phyloP scores from a whole-genome alignment of 2,329 filamentous ascomycete genomes.

The Colletotrichum liriopes region DNA sequence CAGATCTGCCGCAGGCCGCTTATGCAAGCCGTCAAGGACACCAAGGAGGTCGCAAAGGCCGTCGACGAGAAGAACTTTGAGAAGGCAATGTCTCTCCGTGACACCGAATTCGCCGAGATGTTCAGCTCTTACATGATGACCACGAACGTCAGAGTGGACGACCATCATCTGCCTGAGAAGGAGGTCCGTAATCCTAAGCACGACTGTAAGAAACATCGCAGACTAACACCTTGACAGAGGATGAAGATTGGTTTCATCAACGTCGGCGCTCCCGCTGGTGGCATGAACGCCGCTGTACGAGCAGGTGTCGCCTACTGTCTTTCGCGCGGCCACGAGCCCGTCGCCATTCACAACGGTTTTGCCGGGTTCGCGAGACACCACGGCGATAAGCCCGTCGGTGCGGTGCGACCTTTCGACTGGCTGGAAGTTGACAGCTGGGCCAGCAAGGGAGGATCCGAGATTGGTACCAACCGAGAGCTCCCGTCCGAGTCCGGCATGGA shows the following conservation, averaged over 20 bases:
- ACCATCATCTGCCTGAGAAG: conserved; percentile 76
- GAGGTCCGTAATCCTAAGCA: conserved; percentile 69
- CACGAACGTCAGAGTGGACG: conserved; percentile 83
- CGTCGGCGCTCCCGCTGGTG: conserved; percentile 94
- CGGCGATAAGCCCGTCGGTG: conserved; percentile 83
- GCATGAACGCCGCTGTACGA: conserved; percentile 97
- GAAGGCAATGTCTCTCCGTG: conserved; percentile 87
- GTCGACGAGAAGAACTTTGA: conserved; percentile 91
- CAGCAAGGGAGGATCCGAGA: conserved; percentile 96
- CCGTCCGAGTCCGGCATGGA: conserved; percentile 89
- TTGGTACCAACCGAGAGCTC: conserved; percentile 95
- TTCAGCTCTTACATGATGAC: conserved; percentile 93
- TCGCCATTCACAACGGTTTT: conserved; percentile 97
- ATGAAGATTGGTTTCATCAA: conserved; percentile 98
- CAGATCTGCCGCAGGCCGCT: conserved; percentile 94
- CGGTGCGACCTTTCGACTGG: conserved; percentile 91
- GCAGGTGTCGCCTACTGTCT: conserved; percentile 95
- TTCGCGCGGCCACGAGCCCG: conserved; percentile 89
- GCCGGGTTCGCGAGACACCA: conserved; percentile 94
- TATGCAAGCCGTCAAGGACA: conserved; percentile 89
- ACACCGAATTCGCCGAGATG: conserved; percentile 95
- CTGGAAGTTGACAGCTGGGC: conserved; percentile 96
- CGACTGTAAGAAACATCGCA: not conserved
- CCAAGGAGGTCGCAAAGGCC: conserved; percentile 85
- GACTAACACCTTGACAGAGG: conserved; percentile 67